Evolutionary conservation across 2,329 filamentous ascomycete genomes (phyloP).

Genomic region (Venturia oleaginea): DNA sequence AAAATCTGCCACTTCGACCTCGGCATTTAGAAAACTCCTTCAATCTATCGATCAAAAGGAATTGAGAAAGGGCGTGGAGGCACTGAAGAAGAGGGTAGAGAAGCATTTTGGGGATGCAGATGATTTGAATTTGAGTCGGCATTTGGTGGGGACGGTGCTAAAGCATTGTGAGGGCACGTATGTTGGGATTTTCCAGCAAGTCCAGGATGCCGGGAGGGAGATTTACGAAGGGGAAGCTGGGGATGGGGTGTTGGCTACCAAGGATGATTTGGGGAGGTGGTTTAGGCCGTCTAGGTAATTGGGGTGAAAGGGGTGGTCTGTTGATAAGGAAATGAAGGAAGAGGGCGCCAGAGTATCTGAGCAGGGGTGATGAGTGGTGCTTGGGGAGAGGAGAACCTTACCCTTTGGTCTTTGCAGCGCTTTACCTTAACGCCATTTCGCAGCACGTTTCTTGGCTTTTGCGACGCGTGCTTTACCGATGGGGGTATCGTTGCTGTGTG

Average conservation of each 20-base stretch:
- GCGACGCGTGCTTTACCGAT: neutral
- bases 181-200: conserved; percentile 43
- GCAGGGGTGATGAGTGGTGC: too few relatives aligned
- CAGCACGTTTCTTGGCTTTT: neutral
- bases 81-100: conserved; percentile 82
- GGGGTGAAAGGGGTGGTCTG: neutral
- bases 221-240: conserved; percentile 29
- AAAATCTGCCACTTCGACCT: conserved; percentile 74
- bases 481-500: neutral
- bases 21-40: conserved; percentile 78
- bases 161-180: conserved; percentile 52
- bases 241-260: conserved; percentile 2
- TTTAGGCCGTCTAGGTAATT: conserved; percentile 11
- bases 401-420: neutral
- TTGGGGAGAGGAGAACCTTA: too few relatives aligned
- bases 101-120: conserved; percentile 94
- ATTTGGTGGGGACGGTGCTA: conserved; percentile 50
- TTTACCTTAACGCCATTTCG: neutral
- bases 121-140: conserved; percentile 55
- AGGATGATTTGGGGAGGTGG: conserved; percentile 13
- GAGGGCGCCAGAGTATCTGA: neutral
- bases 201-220: conserved; percentile 31
- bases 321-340: neutral
- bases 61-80: conserved; percentile 80
- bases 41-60: conserved; percentile 74